These are phyloP conservation scores for Penicillium canescens DNA, from an alignment of 495 filamentous ascomycete genomes.

Conservation along the genomic window DNA sequence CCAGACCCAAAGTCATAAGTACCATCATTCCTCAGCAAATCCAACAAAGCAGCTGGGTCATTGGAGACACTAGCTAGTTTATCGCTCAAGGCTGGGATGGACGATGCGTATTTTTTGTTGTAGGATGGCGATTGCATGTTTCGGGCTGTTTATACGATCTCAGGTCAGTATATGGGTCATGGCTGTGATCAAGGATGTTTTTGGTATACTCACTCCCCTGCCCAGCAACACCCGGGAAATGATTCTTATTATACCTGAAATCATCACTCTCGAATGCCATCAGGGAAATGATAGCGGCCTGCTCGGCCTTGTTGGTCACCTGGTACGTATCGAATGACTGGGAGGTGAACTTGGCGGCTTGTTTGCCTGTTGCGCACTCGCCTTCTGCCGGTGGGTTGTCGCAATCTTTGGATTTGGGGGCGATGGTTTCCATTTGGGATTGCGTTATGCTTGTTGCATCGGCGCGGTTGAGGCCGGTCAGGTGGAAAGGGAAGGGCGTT, in stretches of 20 bases:
- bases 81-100: conserved; percentile 48
- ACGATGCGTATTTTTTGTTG: conserved; percentile 64
- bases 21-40: conserved; percentile 57
- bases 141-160: conserved; percentile 37
- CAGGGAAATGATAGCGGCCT: conserved; percentile 61
- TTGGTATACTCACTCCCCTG: conserved; percentile 62
- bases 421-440: conserved; percentile 52
- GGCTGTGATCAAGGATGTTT: neutral
- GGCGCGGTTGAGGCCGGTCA: conserved; percentile 17
- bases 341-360: conserved; percentile 59
- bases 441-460: conserved; percentile 31
- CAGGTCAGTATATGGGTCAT: conserved; percentile 1
- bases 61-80: conserved; percentile 34
- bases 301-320: conserved; percentile 53
- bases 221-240: conserved; percentile 59
- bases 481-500: conserved; percentile 13
- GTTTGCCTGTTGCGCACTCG: conserved; percentile 67
- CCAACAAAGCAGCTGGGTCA: conserved; percentile 51
- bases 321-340: conserved; percentile 57
- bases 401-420: conserved; percentile 52
- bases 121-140: conserved; percentile 71
- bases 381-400: conserved; percentile 33
- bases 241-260: conserved; percentile 68
- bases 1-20: conserved; percentile 70
- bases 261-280: conserved; percentile 70